Base-by-base conservation (phyloP, 345 rosid genomes). In the Euphorbia lathyris region DNA sequence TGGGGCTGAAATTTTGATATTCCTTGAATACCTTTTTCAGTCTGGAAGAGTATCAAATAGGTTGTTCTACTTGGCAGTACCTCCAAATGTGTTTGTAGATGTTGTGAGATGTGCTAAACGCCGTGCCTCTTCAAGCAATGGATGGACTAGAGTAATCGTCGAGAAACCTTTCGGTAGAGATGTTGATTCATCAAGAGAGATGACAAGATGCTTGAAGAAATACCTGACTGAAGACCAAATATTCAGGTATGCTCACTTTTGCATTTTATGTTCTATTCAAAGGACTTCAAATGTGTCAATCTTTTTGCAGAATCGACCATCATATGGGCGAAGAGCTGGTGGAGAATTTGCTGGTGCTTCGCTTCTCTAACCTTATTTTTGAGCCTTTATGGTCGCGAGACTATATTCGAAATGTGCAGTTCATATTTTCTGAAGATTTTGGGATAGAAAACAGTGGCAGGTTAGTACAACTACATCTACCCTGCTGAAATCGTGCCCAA, bases 161-260 rank as follows among this genome's bases (percentile, higher is more conserved):
- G 93, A 93, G 72, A 93, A 93, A 83, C 98, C 97, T 20, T 93
- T 93, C 56, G 97, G 97, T 62, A 90, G 92, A 42, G 98, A 93
- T 75, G 78, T 88, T 22, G 86, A 84, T 57, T 90, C 97, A 0
- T 93, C 96, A 45, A 76, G 84, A 50, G 87, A 90, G 81, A 73
- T 93, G 52, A 93, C 98, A 9, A 86, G 86, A 80, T 81, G 84
- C 79, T 77, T 93, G 67, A 93, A 84, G 86, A 85, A 83, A 78
- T 87, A 88, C 75, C 86, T 93, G 20, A 76, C 75, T 5, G 97
- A 93, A 71, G 97, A 90, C 66, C 96, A 90, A 76, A 93, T 93
- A 67, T 90, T 93, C 86, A 88, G 96, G 98, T 88, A 67, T 63
- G 12, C 58, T 40, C 30, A 34, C 36, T 43, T 72, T 14, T 40